Conservation (phyloP, 2,329 filamentous ascomycete species). For the Alternaria solani region DNA sequence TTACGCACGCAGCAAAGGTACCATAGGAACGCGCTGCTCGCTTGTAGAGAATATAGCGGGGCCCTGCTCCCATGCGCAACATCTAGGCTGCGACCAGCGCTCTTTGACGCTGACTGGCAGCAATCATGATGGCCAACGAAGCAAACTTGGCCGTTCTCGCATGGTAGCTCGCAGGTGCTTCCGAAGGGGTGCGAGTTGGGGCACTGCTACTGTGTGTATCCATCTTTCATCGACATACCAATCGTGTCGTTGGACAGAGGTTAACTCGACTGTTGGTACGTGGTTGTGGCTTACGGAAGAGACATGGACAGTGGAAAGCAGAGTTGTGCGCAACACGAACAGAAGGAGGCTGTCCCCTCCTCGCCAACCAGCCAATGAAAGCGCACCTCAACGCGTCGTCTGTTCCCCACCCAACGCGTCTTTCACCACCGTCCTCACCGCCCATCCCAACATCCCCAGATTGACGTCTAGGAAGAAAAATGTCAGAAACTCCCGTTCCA, state of each 20-base stretch:
- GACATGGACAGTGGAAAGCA: not conserved
- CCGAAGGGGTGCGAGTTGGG: no score
- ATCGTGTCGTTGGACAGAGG: no score
- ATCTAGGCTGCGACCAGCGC: not conserved
- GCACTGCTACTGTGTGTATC: not conserved
- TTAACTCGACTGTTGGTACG: no score
- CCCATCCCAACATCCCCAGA: conserved; percentile 19
- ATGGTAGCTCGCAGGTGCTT: not conserved
- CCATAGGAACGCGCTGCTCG: not conserved
- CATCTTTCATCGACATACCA: no score
- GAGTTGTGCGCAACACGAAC: no score
- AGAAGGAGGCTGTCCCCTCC: not conserved
- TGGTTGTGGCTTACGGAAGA: not conserved
- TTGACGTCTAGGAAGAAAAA: conserved; percentile 15
- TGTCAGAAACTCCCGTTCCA: conserved; percentile 40
- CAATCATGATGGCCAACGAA: not conserved
- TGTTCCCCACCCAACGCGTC: conserved; percentile 15
- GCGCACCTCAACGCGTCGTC: conserved; percentile 12
- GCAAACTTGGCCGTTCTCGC: not conserved
- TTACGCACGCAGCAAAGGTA: not conserved
- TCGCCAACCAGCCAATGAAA: conserved; percentile 12
- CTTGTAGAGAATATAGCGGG: not conserved
- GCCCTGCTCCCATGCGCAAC: not conserved
- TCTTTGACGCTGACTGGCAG: not conserved
- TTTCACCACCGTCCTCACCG: conserved; percentile 16